Evolutionary conservation across 2,329 filamentous ascomycete genomes (phyloP).

Genomic region (Cordyceps javanica): DNA sequence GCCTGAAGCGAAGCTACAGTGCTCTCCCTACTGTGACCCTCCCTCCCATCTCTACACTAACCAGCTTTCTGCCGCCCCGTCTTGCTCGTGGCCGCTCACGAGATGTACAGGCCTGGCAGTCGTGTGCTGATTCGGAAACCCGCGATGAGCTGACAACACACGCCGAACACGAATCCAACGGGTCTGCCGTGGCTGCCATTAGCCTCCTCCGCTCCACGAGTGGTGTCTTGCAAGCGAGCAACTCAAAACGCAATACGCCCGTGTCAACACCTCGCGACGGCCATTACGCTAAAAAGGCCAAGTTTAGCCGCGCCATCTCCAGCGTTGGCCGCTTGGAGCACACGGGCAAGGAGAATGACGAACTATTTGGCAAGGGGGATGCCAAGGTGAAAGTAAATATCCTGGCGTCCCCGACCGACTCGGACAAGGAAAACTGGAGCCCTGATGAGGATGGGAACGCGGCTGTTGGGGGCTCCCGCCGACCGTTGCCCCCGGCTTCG

Average conservation of each 20-base stretch:
- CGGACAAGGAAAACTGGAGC: constrained; percentile 92
- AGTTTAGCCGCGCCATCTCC: constrained; percentile 54
- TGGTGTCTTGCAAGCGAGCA: constrained; percentile 46
- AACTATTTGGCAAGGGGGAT: constrained; percentile 16
- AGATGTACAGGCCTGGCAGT: constrained; percentile 86
- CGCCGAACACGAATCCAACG: constrained; percentile 72
- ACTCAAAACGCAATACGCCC: constrained; percentile 58
- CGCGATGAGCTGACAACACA: constrained; percentile 75
- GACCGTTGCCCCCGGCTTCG: constrained; percentile 27
- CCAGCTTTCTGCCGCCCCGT: constrained; percentile 46
- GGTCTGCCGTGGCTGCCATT: constrained; percentile 75
- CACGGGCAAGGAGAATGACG: constrained; percentile 16
- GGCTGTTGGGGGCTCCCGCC: constrained; percentile 24
- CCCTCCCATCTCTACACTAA: constrained; percentile 49
- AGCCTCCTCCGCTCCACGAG: constrained; percentile 70
- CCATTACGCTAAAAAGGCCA: constrained; percentile 49
- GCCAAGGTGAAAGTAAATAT: constrained; percentile 34
- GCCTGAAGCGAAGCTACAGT: constrained; percentile 65
- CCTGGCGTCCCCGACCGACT: constrained; percentile 50
- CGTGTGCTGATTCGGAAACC: constrained; percentile 75
- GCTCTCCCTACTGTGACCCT: constrained; percentile 54
- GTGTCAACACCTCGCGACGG: constrained; percentile 22
- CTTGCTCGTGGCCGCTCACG: constrained; percentile 68
- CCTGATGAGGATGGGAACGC: constrained; percentile 44
- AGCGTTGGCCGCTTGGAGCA: constrained; percentile 57